Evolutionary conservation across 2,329 filamentous ascomycete species (phyloP).

Genomic region (Mollisia scopiformis): DNA sequence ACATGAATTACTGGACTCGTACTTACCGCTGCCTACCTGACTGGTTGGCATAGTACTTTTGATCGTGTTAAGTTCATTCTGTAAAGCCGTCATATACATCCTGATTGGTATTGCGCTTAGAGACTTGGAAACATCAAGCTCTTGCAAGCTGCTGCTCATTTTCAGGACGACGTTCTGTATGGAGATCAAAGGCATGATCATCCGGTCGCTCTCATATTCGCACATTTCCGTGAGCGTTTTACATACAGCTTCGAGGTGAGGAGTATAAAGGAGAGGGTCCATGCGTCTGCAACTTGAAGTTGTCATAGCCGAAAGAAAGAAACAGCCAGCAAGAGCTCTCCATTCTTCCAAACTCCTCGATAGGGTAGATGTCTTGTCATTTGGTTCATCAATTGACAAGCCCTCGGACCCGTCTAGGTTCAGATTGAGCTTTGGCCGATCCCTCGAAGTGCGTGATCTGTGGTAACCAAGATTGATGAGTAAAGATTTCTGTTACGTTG

Average conservation of each 20-base stretch:
- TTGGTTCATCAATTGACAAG: background rate
- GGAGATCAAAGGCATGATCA: slow-evolving; percentile 29
- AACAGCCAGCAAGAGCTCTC: slow-evolving; percentile 22
- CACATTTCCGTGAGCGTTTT: slow-evolving; percentile 9
- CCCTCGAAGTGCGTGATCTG: background rate
- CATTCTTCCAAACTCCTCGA: slow-evolving; percentile 23
- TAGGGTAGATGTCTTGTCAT: background rate
- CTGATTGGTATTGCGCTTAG: slow-evolving; percentile 2
- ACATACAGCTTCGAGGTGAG: slow-evolving; percentile 14
- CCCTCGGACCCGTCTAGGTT: slow-evolving; percentile 9
- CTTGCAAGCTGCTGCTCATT: slow-evolving; percentile 11
- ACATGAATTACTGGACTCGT: background rate
- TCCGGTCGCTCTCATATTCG: slow-evolving; percentile 28
- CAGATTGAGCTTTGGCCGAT: background rate
- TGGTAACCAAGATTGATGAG: slow-evolving; percentile 11
- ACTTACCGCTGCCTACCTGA: slow-evolving; percentile 2
- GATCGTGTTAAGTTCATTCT: slow-evolving; percentile 8
- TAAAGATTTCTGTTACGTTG: slow-evolving; percentile 3
- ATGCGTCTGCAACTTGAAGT: slow-evolving; percentile 7
- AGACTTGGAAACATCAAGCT: background rate
- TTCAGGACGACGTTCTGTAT: slow-evolving; percentile 25
- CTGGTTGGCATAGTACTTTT: background rate
- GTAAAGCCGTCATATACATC: slow-evolving; percentile 10
- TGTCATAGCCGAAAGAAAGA: slow-evolving; percentile 15
- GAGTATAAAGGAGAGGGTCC: slow-evolving; percentile 8